phyloP scores from a whole-genome alignment of 208 protist genomes.

The Crithidia brevicula region DNA sequence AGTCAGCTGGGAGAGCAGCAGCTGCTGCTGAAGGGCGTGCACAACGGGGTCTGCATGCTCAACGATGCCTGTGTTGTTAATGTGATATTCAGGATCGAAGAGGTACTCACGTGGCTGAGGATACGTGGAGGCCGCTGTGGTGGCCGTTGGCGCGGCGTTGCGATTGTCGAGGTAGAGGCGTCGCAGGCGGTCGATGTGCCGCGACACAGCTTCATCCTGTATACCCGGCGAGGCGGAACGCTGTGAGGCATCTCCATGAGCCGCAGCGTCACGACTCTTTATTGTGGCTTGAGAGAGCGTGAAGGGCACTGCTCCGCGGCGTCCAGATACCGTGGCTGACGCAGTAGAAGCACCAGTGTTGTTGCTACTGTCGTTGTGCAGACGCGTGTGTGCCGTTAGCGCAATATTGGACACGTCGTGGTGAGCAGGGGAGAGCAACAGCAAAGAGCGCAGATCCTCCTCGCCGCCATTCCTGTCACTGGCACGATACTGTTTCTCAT shows the following conservation, averaged over 20 bases:
- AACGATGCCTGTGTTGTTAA: not conserved
- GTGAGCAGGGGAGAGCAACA: constrained; percentile 5
- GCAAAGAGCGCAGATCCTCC: not conserved
- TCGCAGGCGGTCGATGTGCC: constrained; percentile 26
- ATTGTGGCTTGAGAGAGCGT: constrained; percentile 1
- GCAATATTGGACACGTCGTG: not conserved
- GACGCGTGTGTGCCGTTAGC: not conserved
- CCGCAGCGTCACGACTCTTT: not conserved
- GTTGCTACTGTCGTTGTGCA: not conserved
- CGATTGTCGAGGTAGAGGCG: constrained; percentile 9
- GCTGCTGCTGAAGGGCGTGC: constrained; percentile 4
- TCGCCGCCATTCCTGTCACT: not conserved
- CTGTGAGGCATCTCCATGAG: not conserved
- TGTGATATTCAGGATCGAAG: not conserved
- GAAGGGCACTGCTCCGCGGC: constrained; percentile 23
- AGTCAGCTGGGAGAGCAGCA: constrained; percentile 1
- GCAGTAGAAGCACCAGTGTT: not conserved
- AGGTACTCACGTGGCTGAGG: constrained; percentile 3
- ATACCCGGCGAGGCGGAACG: too few relatives aligned
- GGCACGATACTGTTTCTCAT: not conserved
- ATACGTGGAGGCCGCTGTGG: not conserved
- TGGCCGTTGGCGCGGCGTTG: not conserved
- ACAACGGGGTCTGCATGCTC: constrained; percentile 5
- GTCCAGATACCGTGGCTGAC: not conserved
- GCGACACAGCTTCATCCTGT: constrained; percentile 1